These are phyloP conservation scores for Gynostemma pentaphyllum DNA, from an alignment of 306 rosid genomes.

Conservation along the genomic window DNA sequence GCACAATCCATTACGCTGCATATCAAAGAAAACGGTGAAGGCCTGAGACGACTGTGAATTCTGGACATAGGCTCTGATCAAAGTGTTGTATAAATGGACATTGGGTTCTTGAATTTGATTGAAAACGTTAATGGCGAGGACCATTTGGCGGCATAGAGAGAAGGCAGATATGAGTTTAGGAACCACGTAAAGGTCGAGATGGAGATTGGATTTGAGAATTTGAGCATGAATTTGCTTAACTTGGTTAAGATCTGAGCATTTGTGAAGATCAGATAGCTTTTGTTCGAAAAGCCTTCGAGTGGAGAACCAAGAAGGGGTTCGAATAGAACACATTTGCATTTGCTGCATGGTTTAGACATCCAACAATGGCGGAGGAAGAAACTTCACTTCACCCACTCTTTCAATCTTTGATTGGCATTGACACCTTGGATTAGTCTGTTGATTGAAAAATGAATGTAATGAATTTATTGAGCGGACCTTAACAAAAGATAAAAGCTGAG, in stretches of 20 bases:
- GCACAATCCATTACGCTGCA: conserved; percentile 31
- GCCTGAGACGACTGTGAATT: conserved; percentile 34
- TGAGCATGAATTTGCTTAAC: conserved; percentile 59
- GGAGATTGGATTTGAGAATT: conserved; percentile 48
- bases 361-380: too few relatives aligned
- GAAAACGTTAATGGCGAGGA: conserved; percentile 51
- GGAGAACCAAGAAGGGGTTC: conserved; percentile 68
- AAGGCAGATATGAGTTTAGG: conserved; percentile 55
- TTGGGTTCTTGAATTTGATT: conserved; percentile 45
- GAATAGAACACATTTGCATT: conserved; percentile 39
- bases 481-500: too few relatives aligned
- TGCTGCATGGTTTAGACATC: too few relatives aligned
- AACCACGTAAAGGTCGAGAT: conserved; percentile 38
- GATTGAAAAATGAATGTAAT: too few relatives aligned
- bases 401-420: too few relatives aligned
- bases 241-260: conserved; percentile 30
- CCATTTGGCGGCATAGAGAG: conserved; percentile 47
- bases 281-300: conserved; percentile 49
- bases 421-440: too few relatives aligned
- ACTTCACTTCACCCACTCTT: too few relatives aligned
- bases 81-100: conserved; percentile 38
- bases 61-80: conserved; percentile 54
- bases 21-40: conserved; percentile 26
- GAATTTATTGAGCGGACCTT: too few relatives aligned
- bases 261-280: conserved; percentile 46